phyloP scores from a whole-genome alignment of 2,329 filamentous ascomycete genomes.

The Hypoxylon sp. region DNA sequence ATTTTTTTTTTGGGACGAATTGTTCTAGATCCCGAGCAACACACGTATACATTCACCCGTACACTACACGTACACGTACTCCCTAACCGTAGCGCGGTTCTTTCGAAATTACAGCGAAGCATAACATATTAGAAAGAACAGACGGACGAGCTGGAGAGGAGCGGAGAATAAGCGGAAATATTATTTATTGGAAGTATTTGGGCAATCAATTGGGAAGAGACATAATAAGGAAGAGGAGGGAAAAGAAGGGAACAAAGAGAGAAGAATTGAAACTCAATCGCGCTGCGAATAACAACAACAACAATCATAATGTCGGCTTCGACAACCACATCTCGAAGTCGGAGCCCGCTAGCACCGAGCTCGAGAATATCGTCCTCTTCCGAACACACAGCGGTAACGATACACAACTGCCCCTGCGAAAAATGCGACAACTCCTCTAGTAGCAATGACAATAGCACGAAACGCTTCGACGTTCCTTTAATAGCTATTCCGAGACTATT shows the following conservation, averaged over 20 bases:
- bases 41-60: constrained; percentile 9
- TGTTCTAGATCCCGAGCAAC: constrained; percentile 18
- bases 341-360: constrained; percentile 42
- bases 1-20: constrained; percentile 23
- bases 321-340: constrained; percentile 42
- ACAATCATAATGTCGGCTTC: constrained; percentile 40
- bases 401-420: constrained; percentile 38
- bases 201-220: not conserved
- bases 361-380: constrained; percentile 39
- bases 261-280: constrained; percentile 4
- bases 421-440: constrained; percentile 33
- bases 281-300: constrained; percentile 12
- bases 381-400: constrained; percentile 30
- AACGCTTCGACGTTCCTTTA: constrained; percentile 47
- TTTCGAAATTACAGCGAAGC: constrained; percentile 11
- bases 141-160: constrained; percentile 5
- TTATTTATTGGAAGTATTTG: not conserved
- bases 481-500: constrained; percentile 49
- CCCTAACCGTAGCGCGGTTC: constrained; percentile 6
- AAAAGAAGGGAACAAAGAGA: constrained; percentile 11
- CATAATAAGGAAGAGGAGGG: constrained; percentile 4
- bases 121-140: constrained; percentile 6
- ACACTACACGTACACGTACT: not conserved
- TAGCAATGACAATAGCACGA: constrained; percentile 25
- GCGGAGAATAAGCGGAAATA: constrained; percentile 3